Evolutionary conservation across 352 stramenopile species (phyloP), one percentile per base, ranked within the genome.

Genomic region (Globisporangium yorkense): DNA sequence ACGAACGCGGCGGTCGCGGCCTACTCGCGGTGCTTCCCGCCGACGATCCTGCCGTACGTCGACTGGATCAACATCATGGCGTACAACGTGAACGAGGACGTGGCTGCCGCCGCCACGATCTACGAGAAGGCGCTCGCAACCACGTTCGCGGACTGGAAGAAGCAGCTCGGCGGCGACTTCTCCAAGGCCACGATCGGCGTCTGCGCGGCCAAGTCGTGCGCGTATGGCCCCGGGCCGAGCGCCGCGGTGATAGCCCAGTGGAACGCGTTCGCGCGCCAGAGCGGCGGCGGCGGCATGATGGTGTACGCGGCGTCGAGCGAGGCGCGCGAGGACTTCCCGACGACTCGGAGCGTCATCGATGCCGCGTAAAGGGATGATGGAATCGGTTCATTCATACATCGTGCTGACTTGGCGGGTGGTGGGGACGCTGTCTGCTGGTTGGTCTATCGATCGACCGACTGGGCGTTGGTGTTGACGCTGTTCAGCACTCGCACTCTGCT

Each of bases 61-160:
- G 78, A 90, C 62, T 89, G 80, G 80, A 62, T 92, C 44, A 89
- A 92, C 63, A 87, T 92, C 60, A 92, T 92, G 83, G 73, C 81
- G 43, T 92, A 92, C 70, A 92, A 92, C 55, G 75, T 89, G 44
- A 72, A 87, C 15, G 8, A 70, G 29, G 68, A 88, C 46, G 62
- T 63, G 5, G 55, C 43, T 1, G 67, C 54, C 0, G 82, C 82
- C 5, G 77, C 76, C 3, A 56, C 24, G 0, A 66, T 88, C 47
- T 92, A 92, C 33, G 70, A 67, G 2, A 63, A 71, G 1, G 83
- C 83, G 20, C 56, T 76, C 31, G 73, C 63, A 18, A 70, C 78
- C 0, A 89, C 77, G 5, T 92, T 92, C 49, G 59, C 57, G 20
- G 68, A 71, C 18, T 92, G 80, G 80, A 50, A 52, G 3, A 63